Conservation (phyloP, 345 rosid species). For the Garcia nutans region DNA sequence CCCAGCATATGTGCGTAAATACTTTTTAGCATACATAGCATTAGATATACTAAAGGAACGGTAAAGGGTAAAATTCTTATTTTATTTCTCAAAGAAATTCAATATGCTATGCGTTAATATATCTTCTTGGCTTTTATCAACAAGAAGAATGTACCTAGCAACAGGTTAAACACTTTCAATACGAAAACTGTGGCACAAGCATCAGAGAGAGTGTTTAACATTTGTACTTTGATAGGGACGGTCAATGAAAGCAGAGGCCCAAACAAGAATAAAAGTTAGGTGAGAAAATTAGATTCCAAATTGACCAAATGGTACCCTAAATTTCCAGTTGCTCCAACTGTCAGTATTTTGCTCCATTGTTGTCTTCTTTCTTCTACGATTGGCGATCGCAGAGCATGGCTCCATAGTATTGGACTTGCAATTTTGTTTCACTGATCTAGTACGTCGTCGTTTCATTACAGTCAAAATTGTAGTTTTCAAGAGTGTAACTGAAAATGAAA, state of each 20-base stretch:
- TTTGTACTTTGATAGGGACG: conserved; percentile 42
- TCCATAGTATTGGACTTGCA: background rate
- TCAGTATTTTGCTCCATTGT: conserved; percentile 50
- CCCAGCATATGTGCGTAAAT: background rate
- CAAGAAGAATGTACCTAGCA: background rate
- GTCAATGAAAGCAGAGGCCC: conserved; percentile 49
- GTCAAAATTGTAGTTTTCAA: background rate
- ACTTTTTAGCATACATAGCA: background rate
- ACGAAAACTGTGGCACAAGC: conserved; percentile 40
- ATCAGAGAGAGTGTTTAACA: conserved; percentile 45
- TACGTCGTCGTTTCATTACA: background rate
- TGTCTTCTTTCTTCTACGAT: background rate
- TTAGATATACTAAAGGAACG: background rate
- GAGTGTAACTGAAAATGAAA: background rate
- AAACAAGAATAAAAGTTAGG: conserved; percentile 60
- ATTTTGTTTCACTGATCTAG: background rate
- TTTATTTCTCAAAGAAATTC: background rate
- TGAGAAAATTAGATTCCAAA: conserved; percentile 48
- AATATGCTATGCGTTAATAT: background rate
- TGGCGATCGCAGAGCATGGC: no score
- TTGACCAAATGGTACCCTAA: conserved; percentile 56
- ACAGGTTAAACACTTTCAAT: background rate
- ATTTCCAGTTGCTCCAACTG: conserved; percentile 72
- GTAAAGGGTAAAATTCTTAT: background rate
- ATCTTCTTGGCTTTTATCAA: background rate